phyloP scores from a whole-genome alignment of 345 rosid species.

The Sisymbrium altissimum region DNA sequence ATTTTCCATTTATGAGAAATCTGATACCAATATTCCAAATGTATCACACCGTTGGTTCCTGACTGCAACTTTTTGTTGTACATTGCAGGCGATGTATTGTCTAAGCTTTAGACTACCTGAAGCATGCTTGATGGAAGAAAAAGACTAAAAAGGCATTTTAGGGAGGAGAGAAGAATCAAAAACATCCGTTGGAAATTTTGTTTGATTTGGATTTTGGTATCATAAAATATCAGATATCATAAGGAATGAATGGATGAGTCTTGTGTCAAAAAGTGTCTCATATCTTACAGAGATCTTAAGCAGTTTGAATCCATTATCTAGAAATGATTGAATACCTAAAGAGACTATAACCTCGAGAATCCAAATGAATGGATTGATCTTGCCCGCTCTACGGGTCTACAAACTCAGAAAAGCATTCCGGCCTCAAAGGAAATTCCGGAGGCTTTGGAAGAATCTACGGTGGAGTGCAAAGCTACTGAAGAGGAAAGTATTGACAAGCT shows the following conservation, averaged over 20 bases:
- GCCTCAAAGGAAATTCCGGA: conserved; percentile 42
- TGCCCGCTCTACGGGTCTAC: conserved; percentile 79
- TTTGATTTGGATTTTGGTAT: background rate
- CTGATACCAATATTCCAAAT: too few species aligned
- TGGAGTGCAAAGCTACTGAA: conserved; percentile 50
- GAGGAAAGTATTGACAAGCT: conserved; percentile 60
- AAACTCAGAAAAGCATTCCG: conserved; percentile 50
- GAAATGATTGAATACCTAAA: too few species aligned
- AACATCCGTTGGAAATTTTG: background rate
- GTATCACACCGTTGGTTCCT: background rate
- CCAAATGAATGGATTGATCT: conserved; percentile 99
- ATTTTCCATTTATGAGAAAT: too few species aligned
- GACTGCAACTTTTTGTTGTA: background rate
- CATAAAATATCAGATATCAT: background rate
- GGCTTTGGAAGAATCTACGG: conserved; percentile 36
- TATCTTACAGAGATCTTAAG: background rate
- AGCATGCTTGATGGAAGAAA: conserved; percentile 61
- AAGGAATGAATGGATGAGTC: background rate
- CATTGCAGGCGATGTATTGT: conserved; percentile 90
- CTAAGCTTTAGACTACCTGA: conserved; percentile 87
- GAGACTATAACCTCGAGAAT: too few species aligned
- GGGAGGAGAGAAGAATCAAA: background rate
- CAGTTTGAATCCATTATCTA: background rate
- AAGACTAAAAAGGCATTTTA: background rate
- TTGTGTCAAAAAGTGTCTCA: background rate